phyloP scores from a whole-genome alignment of 352 stramenopile genomes.

The Pythium dissimile region DNA sequence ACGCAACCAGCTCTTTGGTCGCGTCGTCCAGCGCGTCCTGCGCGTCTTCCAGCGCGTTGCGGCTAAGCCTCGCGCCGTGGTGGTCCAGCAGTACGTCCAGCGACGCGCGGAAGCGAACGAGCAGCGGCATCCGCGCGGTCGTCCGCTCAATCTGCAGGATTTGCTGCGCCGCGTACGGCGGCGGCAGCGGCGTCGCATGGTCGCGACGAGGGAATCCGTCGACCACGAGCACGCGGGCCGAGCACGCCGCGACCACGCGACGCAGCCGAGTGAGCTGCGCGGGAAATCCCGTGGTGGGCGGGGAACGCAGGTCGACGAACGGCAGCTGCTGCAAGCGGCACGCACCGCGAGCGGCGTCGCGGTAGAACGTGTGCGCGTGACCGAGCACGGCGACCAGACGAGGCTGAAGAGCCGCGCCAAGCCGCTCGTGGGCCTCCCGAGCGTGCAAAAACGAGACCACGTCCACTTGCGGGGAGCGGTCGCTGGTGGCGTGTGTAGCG shows the following conservation, averaged over 20 bases:
- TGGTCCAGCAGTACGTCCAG: constrained; percentile 44
- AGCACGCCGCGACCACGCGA: constrained; percentile 20
- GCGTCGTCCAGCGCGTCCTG: constrained; percentile 36
- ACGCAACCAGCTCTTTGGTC: constrained; percentile 22
- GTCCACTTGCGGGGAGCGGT: neutral
- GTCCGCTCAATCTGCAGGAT: constrained; percentile 36
- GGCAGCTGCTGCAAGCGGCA: constrained; percentile 26
- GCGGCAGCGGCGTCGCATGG: neutral
- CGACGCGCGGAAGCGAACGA: constrained; percentile 40
- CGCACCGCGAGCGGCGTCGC: constrained; percentile 15
- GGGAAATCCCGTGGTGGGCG: neutral
- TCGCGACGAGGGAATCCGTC: constrained; percentile 53
- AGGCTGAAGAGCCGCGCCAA: constrained; percentile 22
- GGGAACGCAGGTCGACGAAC: constrained; percentile 24
- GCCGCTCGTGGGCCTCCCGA: constrained; percentile 1
- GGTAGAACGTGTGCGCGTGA: constrained; percentile 50
- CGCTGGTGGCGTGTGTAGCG: neutral
- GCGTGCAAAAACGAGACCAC: constrained; percentile 23
- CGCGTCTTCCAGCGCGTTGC: constrained; percentile 35
- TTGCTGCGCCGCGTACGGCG: constrained; percentile 47
- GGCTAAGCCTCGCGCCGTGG: constrained; percentile 21
- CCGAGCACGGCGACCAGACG: constrained; percentile 32
- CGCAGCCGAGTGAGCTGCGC: constrained; percentile 13
- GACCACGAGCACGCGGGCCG: constrained; percentile 26
- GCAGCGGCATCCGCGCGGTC: constrained; percentile 19